These are phyloP conservation scores for Theileria luwenshuni DNA, from an alignment of 169 alveolate species.

Conservation along the genomic window DNA sequence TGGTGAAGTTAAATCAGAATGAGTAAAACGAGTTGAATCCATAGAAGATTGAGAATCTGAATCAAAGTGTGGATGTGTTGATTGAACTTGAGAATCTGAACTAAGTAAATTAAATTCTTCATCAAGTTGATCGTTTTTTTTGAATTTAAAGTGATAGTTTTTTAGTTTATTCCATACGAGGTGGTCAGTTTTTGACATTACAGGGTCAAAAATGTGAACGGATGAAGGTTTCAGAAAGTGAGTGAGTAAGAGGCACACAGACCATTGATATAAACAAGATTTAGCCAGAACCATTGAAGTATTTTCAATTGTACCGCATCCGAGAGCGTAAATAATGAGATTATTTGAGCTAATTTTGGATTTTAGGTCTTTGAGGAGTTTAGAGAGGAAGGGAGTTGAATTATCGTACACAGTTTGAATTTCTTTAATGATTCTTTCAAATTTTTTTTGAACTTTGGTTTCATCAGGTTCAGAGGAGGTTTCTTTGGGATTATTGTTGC, in stretches of 20 bases:
- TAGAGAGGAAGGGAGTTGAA: constrained; percentile 1
- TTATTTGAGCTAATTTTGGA: neutral
- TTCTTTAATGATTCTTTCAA: neutral
- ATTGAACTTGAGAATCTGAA: no score
- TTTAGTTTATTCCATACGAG: constrained; percentile 41
- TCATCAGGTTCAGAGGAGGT: constrained; percentile 7
- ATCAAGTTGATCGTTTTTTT: neutral
- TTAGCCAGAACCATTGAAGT: constrained; percentile 33
- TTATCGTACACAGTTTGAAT: constrained; percentile 23
- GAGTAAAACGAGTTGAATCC: no score
- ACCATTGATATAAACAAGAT: constrained; percentile 44
- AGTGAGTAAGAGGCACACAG: constrained; percentile 30
- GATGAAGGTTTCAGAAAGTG: constrained; percentile 2
- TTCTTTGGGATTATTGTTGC: neutral
- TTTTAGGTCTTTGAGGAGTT: neutral
- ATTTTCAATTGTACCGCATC: constrained; percentile 58
- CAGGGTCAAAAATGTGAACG: constrained; percentile 64
- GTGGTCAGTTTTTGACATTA: constrained; percentile 52
- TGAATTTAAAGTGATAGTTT: neutral
- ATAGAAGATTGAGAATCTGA: no score
- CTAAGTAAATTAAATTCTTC: no score
- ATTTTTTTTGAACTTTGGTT: neutral
- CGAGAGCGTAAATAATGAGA: constrained; percentile 53
- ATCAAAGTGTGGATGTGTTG: no score
- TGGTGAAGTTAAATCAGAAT: neutral